Evolutionary conservation across 1,139 yeast species (phyloP), one percentile per base, ranked within the genome.

Genomic region (Kazachstania sp.): DNA sequence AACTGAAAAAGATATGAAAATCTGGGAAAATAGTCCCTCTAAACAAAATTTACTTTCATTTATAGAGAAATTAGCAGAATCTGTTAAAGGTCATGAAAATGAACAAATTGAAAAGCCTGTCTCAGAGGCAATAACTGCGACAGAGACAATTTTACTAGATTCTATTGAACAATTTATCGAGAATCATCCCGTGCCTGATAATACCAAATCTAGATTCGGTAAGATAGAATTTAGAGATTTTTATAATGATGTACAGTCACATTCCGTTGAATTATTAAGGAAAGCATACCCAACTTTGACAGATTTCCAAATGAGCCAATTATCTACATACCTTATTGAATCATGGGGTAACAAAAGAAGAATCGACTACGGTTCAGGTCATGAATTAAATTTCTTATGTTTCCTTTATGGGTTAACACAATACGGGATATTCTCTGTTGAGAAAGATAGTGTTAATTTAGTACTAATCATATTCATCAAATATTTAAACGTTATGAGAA

Each of bases 301-400:
- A 1, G 49, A 54, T 0, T 60, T 58, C 8, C 61, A 67, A 23
- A 55, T 59, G 8, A 48, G 49, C 2, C 86, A 81, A 55, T 53
- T 81, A 9, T 54, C 71, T 0, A 63, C 70, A 1, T 86, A 86
- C 61, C 71, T 86, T 35, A 58, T 59, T 4, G 88, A 84, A 54
- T 75, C 94, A 0, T 90, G 90, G 81, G 98, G 98, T 0, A 81
- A 87, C 61, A 71, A 86, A 48, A 77, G 78, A 2, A 73, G 99
- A 60, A 86, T 92, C 29, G 99, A 92, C 65, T 92, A 88, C 64
- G 99, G 99, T 0, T 86, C 96, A 4, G 98, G 98, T 23, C 99
- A 92, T 64, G 99, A 92, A 64, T 72, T 92, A 50, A 90, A 88
- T 62, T 90, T 92, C 59, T 59, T 90, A 1, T 77, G 85, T 44